Conservation (phyloP, 2,329 filamentous ascomycete genomes). For the Fusarium sp. region DNA sequence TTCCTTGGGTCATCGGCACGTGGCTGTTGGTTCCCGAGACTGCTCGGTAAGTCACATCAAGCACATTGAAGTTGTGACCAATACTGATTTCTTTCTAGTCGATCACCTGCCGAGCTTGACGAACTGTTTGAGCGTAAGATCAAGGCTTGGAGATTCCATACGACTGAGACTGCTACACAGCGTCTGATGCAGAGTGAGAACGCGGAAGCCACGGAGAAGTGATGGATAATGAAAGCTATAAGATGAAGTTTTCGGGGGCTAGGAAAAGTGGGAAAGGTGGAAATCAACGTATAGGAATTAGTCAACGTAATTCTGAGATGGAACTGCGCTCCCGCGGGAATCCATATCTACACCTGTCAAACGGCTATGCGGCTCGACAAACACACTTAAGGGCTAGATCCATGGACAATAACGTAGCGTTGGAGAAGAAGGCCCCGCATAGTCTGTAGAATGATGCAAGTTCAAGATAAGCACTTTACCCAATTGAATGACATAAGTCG, state of each 20-base stretch:
- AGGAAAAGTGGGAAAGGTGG: not conserved
- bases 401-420: too few relatives aligned
- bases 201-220: not conserved
- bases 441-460: not conserved
- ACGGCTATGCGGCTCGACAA: not conserved
- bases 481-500: not conserved
- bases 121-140: slow-evolving; percentile 40
- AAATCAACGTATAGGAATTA: not conserved
- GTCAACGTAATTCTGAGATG: too few relatives aligned
- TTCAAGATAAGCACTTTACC: not conserved
- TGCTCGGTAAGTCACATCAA: slow-evolving; percentile 3
- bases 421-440: not conserved
- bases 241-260: too few relatives aligned
- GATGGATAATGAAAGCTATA: not conserved
- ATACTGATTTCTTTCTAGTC: slow-evolving; percentile 14
- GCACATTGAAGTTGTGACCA: too few relatives aligned
- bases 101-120: slow-evolving; percentile 45
- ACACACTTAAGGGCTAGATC: not conserved
- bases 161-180: not conserved
- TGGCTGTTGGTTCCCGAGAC: slow-evolving; percentile 46
- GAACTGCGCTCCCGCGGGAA: not conserved
- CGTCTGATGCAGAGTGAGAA: not conserved
- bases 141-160: slow-evolving; percentile 28
- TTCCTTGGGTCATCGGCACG: slow-evolving; percentile 38
- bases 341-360: not conserved